These are phyloP conservation scores for Yamadazyma scolyti DNA, from an alignment of 805 yeast species.

Conservation along the genomic window DNA sequence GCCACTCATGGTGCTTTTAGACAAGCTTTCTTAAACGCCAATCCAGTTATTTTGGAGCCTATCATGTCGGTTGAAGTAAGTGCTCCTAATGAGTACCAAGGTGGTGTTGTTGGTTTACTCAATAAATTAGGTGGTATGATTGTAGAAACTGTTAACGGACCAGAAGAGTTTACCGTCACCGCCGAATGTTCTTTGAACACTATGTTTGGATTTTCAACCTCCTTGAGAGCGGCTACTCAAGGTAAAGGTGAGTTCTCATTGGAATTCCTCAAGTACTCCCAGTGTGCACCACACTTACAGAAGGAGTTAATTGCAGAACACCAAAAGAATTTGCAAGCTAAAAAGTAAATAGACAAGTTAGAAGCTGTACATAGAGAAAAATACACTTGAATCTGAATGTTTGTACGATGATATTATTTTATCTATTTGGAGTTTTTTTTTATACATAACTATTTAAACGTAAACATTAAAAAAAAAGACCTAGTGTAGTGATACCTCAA, in stretches of 20 bases:
- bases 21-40: constrained; percentile 79
- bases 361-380: constrained; percentile 4
- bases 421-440: constrained; percentile 13
- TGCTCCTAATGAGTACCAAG: constrained; percentile 97
- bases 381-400: not conserved
- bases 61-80: constrained; percentile 91
- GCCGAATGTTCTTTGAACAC: constrained; percentile 97
- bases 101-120: constrained; percentile 82
- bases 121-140: constrained; percentile 92
- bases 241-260: constrained; percentile 98
- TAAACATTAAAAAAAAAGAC: constrained; percentile 25
- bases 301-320: constrained; percentile 83
- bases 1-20: constrained; percentile 91
- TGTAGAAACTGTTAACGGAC: constrained; percentile 88
- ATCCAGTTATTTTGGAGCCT: constrained; percentile 92
- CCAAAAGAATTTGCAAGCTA: constrained; percentile 30
- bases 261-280: constrained; percentile 90
- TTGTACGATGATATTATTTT: constrained; percentile 10
- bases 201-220: constrained; percentile 95
- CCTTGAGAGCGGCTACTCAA: constrained; percentile 93
- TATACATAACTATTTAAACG: constrained; percentile 19
- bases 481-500: constrained; percentile 19
- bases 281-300: constrained; percentile 87
- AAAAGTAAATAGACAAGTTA: constrained; percentile 12
- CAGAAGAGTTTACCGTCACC: constrained; percentile 88